These are phyloP conservation scores for Macrophomina pseudophaseolina DNA, from an alignment of 2,329 filamentous ascomycete species.

Conservation along the genomic window DNA sequence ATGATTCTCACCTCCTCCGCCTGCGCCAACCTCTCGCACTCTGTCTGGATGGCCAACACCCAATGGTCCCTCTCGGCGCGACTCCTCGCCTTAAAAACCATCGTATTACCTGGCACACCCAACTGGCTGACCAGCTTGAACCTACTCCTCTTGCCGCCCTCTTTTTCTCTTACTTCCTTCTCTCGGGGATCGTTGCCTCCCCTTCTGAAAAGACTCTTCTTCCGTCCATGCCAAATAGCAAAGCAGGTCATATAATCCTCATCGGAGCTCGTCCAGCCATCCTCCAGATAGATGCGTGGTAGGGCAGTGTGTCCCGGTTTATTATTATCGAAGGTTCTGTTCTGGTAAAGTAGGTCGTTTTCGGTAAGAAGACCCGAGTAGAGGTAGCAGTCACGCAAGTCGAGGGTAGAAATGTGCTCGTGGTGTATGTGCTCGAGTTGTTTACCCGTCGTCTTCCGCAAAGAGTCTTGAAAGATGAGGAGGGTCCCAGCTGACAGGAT, in stretches of 20 bases:
- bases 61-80: slow-evolving; percentile 70
- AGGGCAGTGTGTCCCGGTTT: slow-evolving; percentile 64
- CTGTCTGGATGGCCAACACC: slow-evolving; percentile 68
- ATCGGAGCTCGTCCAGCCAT: slow-evolving; percentile 66
- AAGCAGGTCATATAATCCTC: slow-evolving; percentile 71
- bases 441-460: slow-evolving; percentile 61
- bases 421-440: slow-evolving; percentile 66
- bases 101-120: slow-evolving; percentile 64
- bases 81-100: slow-evolving; percentile 70
- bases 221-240: slow-evolving; percentile 67
- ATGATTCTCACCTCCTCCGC: slow-evolving; percentile 53
- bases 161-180: slow-evolving; percentile 9
- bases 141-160: slow-evolving; percentile 39
- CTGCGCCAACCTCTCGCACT: slow-evolving; percentile 65
- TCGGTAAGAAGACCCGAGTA: slow-evolving; percentile 67
- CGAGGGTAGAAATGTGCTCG: slow-evolving; percentile 62
- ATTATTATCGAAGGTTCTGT: slow-evolving; percentile 68
- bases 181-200: slow-evolving; percentile 37
- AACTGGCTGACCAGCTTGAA: slow-evolving; percentile 66
- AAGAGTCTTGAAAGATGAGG: slow-evolving; percentile 65
- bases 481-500: slow-evolving; percentile 66
- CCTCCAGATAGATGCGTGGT: slow-evolving; percentile 64
- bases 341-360: slow-evolving; percentile 66
- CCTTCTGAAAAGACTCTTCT: slow-evolving; percentile 60
- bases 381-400: slow-evolving; percentile 68